These are phyloP conservation scores for Dothidotthia symphoricarpi DNA, from an alignment of 2,329 filamentous ascomycete species.

Conservation along the genomic window DNA sequence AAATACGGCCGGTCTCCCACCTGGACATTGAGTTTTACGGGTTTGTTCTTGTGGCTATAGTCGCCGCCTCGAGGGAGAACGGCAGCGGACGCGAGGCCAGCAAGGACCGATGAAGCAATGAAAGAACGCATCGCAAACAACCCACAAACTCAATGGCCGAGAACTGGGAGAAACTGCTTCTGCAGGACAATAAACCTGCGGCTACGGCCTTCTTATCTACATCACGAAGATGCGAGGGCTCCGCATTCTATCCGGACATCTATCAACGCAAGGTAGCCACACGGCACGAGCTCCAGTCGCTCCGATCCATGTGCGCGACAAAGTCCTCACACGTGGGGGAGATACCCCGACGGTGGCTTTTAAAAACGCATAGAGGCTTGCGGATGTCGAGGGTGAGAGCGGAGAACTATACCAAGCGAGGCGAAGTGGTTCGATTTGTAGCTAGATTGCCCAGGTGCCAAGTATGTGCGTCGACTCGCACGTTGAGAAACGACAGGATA, in stretches of 20 bases:
- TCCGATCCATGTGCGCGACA: conserved; percentile 17
- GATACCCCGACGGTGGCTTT: conserved; percentile 13
- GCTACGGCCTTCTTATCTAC: conserved; percentile 26
- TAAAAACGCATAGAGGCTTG: conserved; percentile 8
- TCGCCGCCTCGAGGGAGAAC: conserved; percentile 20
- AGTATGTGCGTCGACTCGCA: conserved; percentile 15
- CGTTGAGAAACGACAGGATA: conserved; percentile 14
- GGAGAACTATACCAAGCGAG: conserved; percentile 4
- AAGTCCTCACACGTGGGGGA: conserved; percentile 28
- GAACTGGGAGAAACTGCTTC: conserved; percentile 13
- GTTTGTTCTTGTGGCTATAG: conserved; percentile 15
- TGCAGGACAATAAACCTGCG: conserved; percentile 14
- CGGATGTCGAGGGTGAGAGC: conserved; percentile 6
- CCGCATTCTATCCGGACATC: conserved; percentile 8
- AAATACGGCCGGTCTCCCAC: conserved; percentile 40
- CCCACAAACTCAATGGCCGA: conserved; percentile 4
- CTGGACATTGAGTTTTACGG: conserved; percentile 32
- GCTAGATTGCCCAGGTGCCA: conserved; percentile 24
- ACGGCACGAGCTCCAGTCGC: conserved; percentile 11
- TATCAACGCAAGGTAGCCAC: conserved; percentile 7
- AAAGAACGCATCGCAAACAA: conserved; percentile 30
- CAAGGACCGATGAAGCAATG: conserved; percentile 25
- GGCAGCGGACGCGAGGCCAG: conserved; percentile 31
- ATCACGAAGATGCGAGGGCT: conserved; percentile 3
- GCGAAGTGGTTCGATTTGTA: neutral